Evolutionary conservation across 106 monocot genomes (phyloP).

Genomic region (Dendrobium officinale): DNA sequence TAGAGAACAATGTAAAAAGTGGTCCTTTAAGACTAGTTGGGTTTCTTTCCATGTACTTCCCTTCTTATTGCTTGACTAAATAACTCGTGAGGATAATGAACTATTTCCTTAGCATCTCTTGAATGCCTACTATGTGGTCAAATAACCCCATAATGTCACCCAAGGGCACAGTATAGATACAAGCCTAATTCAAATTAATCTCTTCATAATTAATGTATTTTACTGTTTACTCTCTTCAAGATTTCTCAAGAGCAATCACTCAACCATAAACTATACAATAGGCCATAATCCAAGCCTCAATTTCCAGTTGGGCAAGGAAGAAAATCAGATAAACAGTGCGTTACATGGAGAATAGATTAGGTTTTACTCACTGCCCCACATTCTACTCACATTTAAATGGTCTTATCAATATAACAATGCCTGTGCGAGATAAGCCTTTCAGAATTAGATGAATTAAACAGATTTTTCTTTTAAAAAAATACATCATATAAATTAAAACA

Average conservation of each 20-base stretch:
- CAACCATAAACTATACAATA: background rate
- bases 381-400: background rate
- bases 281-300: background rate
- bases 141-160: too few species aligned
- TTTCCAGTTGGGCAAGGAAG: background rate
- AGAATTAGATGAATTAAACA: background rate
- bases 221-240: too few species aligned
- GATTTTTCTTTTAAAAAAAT: background rate
- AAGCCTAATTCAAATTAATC: too few species aligned
- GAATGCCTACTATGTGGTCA: too few species aligned
- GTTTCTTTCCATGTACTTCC: too few species aligned
- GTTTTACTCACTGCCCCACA: background rate
- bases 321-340: background rate
- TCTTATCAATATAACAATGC: background rate
- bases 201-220: background rate
- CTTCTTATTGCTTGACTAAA: too few species aligned
- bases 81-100: too few species aligned
- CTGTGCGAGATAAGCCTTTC: background rate
- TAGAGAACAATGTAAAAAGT: too few species aligned
- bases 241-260: background rate
- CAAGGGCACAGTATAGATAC: too few species aligned
- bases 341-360: background rate
- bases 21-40: too few species aligned
- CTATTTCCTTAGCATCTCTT: too few species aligned
- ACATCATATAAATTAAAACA: background rate